phyloP scores from a whole-genome alignment of 2,329 filamentous ascomycete species.

The Ceratocystis huliohia region DNA sequence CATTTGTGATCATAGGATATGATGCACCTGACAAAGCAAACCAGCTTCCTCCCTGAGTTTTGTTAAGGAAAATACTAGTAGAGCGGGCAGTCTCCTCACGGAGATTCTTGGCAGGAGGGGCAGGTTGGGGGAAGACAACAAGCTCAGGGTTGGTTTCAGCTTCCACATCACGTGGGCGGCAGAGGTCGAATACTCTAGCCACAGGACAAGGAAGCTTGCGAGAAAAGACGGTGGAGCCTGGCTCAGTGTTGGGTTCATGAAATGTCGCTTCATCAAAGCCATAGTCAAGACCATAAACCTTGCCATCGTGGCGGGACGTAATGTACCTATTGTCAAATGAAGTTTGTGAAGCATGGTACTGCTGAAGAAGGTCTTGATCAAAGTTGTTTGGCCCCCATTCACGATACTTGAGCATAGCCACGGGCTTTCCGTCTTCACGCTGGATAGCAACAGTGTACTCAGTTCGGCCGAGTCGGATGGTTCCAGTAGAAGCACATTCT shows the following conservation, averaged over 20 bases:
- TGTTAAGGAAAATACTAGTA: conserved; percentile 70
- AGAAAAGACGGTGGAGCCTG: conserved; percentile 47
- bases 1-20: conserved; percentile 75
- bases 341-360: conserved; percentile 46
- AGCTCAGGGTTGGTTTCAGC: conserved; percentile 58
- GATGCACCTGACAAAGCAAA: conserved; percentile 79
- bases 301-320: conserved; percentile 73
- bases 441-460: conserved; percentile 86
- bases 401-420: conserved; percentile 83
- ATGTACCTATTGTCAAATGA: conserved; percentile 84
- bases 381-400: conserved; percentile 92
- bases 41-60: conserved; percentile 77
- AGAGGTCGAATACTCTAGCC: conserved; percentile 78
- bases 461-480: conserved; percentile 69
- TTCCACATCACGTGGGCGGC: conserved; percentile 54
- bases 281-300: conserved; percentile 55
- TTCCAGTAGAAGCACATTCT: conserved; percentile 69
- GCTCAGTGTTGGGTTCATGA: conserved; percentile 20
- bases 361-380: conserved; percentile 72
- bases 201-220: conserved; percentile 65
- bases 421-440: conserved; percentile 56
- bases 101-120: conserved; percentile 46
- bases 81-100: conserved; percentile 40
- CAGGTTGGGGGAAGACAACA: conserved; percentile 74
- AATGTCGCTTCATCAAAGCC: conserved; percentile 46